Percentiles rank a stretch among this genome's conserved stretches.
Conservation (phyloP, 2,329 filamentous ascomycete species). For the Aschersonia sp. region DNA sequence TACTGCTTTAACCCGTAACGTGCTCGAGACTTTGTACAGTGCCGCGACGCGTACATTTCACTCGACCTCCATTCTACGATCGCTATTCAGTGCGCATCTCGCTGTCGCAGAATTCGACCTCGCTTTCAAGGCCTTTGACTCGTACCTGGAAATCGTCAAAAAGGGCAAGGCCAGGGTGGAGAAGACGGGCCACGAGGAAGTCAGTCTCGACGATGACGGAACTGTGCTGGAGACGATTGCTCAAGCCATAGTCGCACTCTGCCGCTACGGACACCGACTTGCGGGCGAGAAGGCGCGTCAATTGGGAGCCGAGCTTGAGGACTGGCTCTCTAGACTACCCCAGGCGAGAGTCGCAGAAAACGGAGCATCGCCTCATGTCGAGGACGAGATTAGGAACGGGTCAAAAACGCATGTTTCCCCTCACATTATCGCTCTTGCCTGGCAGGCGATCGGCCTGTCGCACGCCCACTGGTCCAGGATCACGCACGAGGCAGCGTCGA, state of each 20-base stretch:
- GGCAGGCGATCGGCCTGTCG: slow-evolving; percentile 73
- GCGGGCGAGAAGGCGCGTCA: slow-evolving; percentile 68
- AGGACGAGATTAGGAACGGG: slow-evolving; percentile 14
- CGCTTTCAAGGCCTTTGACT: slow-evolving; percentile 79
- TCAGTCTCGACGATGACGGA: slow-evolving; percentile 63
- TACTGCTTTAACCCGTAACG: slow-evolving; percentile 55
- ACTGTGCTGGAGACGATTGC: slow-evolving; percentile 64
- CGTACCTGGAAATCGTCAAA: slow-evolving; percentile 78
- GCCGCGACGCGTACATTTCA: slow-evolving; percentile 91
- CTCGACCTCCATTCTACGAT: slow-evolving; percentile 74
- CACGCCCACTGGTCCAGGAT: slow-evolving; percentile 77
- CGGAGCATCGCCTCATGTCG: slow-evolving; percentile 13
- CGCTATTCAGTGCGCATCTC: slow-evolving; percentile 78
- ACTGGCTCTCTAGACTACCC: slow-evolving; percentile 53
- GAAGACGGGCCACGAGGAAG: slow-evolving; percentile 59
- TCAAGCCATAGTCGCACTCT: slow-evolving; percentile 66
- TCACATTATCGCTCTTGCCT: slow-evolving; percentile 51
- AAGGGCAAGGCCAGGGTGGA: slow-evolving; percentile 72
- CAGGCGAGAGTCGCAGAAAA: slow-evolving; percentile 14
- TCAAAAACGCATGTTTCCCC: slow-evolving; percentile 36
- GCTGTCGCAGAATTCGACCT: slow-evolving; percentile 84
- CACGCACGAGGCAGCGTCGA: slow-evolving; percentile 59
- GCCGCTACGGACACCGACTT: slow-evolving; percentile 60
- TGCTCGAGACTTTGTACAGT: slow-evolving; percentile 79
- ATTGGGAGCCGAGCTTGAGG: slow-evolving; percentile 56